Evolutionary conservation across 2,329 filamentous ascomycete species (phyloP).

Genomic region (Fusarium poae): DNA sequence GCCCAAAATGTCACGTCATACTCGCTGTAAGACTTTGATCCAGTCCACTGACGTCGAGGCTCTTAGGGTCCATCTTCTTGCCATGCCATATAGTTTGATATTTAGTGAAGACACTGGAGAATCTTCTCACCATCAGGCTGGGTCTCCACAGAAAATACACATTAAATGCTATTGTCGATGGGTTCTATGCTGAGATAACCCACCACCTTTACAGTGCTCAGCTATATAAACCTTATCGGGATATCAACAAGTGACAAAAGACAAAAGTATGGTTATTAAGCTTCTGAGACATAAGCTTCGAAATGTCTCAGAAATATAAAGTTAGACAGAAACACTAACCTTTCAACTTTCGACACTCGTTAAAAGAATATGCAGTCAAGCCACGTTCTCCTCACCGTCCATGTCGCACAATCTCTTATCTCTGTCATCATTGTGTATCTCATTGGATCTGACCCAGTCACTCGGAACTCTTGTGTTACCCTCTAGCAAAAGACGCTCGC

Average conservation of each 20-base stretch:
- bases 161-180: too few species aligned
- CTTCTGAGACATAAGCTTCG: neutral
- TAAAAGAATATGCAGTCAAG: neutral
- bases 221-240: too few species aligned
- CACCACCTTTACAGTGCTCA: neutral
- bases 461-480: neutral
- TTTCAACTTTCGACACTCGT: neutral
- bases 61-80: too few species aligned
- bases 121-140: too few species aligned
- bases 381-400: neutral
- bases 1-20: too few species aligned
- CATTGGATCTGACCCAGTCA: constrained; percentile 3
- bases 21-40: too few species aligned
- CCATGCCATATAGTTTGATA: too few species aligned
- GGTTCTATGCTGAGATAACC: too few species aligned
- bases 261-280: neutral
- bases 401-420: constrained; percentile 2
- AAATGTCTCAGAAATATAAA: neutral
- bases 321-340: neutral
- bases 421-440: neutral
- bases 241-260: rapidly evolving
- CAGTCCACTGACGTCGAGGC: too few species aligned
- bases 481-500: neutral
- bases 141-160: too few species aligned
- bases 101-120: too few species aligned